Conservation (phyloP, 2,329 filamentous ascomycete species). For the Coniella vitis region DNA sequence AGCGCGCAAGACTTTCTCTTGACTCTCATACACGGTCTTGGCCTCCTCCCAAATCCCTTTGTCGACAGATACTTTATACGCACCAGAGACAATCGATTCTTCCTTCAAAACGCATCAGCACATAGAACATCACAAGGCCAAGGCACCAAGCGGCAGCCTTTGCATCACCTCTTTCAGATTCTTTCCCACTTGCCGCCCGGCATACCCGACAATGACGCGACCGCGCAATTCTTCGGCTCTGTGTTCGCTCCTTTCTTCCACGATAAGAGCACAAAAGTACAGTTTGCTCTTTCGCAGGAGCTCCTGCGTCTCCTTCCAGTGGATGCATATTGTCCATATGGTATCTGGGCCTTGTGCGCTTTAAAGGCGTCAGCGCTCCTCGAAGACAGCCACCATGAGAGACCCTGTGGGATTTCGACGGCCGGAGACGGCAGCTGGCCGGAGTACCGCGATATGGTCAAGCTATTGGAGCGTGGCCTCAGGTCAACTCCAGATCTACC, state of each 20-base stretch:
- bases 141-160: slow-evolving; percentile 47
- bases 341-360: slow-evolving; percentile 46
- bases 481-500: slow-evolving; percentile 41
- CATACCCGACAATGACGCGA: slow-evolving; percentile 38
- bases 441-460: slow-evolving; percentile 63
- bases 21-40: slow-evolving; percentile 44
- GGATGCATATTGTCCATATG: slow-evolving; percentile 38
- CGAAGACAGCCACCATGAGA: slow-evolving; percentile 31
- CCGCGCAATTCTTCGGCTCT: slow-evolving; percentile 39
- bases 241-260: slow-evolving; percentile 54
- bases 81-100: slow-evolving; percentile 48
- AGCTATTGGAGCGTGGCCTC: slow-evolving; percentile 59
- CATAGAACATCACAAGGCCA: slow-evolving; percentile 48
- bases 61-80: slow-evolving; percentile 53
- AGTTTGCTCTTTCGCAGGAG: slow-evolving; percentile 42
- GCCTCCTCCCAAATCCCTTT: slow-evolving; percentile 47
- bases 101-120: slow-evolving; percentile 60
- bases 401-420: slow-evolving; percentile 31
- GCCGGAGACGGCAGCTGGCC: slow-evolving; percentile 48
- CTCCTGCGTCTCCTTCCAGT: slow-evolving; percentile 43
- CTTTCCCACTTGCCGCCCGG: slow-evolving; percentile 46
- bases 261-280: slow-evolving; percentile 37
- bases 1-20: slow-evolving; percentile 46
- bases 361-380: slow-evolving; percentile 38
- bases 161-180: slow-evolving; percentile 60